Evolutionary conservation across 345 rosid genomes (phyloP), one percentile per base, ranked within the genome.

Genomic region (Populus deltoides): DNA sequence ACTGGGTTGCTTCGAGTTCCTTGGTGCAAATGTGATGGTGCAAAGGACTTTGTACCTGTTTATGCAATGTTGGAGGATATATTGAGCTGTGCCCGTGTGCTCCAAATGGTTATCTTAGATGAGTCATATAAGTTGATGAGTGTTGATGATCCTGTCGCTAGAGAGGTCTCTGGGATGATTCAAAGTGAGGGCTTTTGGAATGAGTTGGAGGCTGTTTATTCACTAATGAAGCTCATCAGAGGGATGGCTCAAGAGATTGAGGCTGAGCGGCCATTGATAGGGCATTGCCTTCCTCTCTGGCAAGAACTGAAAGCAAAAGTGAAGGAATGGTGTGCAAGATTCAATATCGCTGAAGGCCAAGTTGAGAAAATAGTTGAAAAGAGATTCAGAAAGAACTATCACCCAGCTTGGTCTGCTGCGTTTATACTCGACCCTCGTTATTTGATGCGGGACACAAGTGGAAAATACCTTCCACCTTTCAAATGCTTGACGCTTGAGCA

Each of bases 381-480:
- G 84, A 85, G 91, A 79, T 85, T 89, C 73, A 84, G 73, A 70
- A 87, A 89, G 83, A 87, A 86, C 69, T 89, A 87, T 81, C 91
- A 87, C 68, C 91, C 91, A 2, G 90, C 91, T 1, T 89, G 91
- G 91, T 81, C 91, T 8, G 87, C 89, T 33, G 90, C 90, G 20
- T 89, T 87, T 78, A 80, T 89, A 51, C 91, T 89, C n/a, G 91
- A 89, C 38, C 91, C 91, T 2, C 82, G 87, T 61, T 81, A 87
- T 57, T 80, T 86, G 79, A 81, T 78, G 55, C 81, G 84, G 79
- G 91, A 87, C 31, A 49, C 78, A 6, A 86, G 75, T 27, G 91
- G 91, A 70, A 89, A 89, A 38, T 87, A 89, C 74, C 86, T 89
- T 53, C 91, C 91, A 11, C 91, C 90, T 2, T 89, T 87, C 87